Evolutionary conservation across 805 yeast genomes (phyloP).

Genomic region (Candida pini): DNA sequence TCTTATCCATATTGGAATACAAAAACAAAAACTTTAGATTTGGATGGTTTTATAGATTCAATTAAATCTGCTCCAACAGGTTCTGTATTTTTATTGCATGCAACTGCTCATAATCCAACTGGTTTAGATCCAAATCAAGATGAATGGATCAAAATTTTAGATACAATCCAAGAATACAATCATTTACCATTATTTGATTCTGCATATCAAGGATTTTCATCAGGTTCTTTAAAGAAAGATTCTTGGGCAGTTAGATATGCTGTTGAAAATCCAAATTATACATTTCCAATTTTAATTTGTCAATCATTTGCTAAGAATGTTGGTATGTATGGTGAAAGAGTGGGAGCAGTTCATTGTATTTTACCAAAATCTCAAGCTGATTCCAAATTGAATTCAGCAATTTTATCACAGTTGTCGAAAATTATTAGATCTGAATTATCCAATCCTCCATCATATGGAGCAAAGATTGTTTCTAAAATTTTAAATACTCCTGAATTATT

Average conservation of each 20-base stretch:
- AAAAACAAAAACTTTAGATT: conserved; percentile 61
- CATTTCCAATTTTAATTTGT: conserved; percentile 66
- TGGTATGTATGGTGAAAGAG: conserved; percentile 97
- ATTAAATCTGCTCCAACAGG: conserved; percentile 67
- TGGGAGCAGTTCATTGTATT: conserved; percentile 84
- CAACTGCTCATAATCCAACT: conserved; percentile 98
- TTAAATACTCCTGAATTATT: conserved; percentile 62
- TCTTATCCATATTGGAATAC: conserved; percentile 85
- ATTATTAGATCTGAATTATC: conserved; percentile 82
- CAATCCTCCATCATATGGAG: conserved; percentile 94
- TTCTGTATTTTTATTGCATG: conserved; percentile 78
- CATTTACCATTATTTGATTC: conserved; percentile 87
- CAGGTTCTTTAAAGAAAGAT: conserved; percentile 78
- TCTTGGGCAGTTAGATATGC: conserved; percentile 78
- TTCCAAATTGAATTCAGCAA: conserved; percentile 43
- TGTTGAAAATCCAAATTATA: conserved; percentile 37
- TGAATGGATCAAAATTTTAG: conserved; percentile 73
- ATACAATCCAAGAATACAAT: conserved; percentile 49
- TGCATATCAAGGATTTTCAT: conserved; percentile 96
- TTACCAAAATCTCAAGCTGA: conserved; percentile 41
- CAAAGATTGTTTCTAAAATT: conserved; percentile 78
- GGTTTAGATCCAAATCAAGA: conserved; percentile 87
- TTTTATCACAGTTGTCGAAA: conserved; percentile 69
- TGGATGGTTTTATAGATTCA: conserved; percentile 59
- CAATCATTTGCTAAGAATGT: conserved; percentile 96